Conservation (phyloP, 768 basidiomycete genomes). For the Phaeolepiota aurea region DNA sequence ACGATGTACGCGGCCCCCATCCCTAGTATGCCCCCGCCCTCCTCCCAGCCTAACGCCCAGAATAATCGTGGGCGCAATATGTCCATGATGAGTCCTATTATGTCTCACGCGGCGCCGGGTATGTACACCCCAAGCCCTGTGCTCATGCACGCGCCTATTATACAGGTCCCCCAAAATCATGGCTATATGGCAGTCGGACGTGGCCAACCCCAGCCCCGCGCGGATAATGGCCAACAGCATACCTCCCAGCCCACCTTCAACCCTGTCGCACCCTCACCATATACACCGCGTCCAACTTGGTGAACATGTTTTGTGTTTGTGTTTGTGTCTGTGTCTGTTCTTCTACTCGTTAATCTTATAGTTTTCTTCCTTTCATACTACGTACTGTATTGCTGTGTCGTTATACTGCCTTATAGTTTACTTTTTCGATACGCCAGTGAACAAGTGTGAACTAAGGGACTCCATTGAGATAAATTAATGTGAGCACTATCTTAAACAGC, state of each 20-base stretch:
- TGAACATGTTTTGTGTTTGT: slow-evolving; percentile 21
- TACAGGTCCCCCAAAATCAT: slow-evolving; percentile 30
- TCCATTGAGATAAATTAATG: slow-evolving; percentile 7
- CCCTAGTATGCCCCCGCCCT: slow-evolving; percentile 32
- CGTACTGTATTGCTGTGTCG: slow-evolving; percentile 29
- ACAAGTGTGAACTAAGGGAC: not conserved
- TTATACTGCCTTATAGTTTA: slow-evolving; percentile 18
- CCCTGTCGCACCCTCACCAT: slow-evolving; percentile 26
- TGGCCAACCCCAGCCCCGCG: slow-evolving; percentile 40
- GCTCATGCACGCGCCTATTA: slow-evolving; percentile 53
- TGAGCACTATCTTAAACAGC: slow-evolving; percentile 35
- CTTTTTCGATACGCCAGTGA: not conserved
- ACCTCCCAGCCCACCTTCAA: slow-evolving; percentile 18
- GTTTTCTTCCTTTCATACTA: slow-evolving; percentile 16
- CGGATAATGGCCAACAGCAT: slow-evolving; percentile 36
- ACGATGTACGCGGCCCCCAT: slow-evolving; percentile 43
- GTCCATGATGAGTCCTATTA: slow-evolving; percentile 66
- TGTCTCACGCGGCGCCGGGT: slow-evolving; percentile 44
- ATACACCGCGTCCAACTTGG: slow-evolving; percentile 43
- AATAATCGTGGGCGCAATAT: slow-evolving; percentile 42
- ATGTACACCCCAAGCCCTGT: slow-evolving; percentile 68
- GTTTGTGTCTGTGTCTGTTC: too few relatives aligned
- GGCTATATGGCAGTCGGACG: slow-evolving; percentile 39
- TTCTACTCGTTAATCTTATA: not conserved
- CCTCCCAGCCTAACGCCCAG: slow-evolving; percentile 26